Base-by-base conservation (phyloP, 2,329 filamentous ascomycete species). In the Fusarium succisae region DNA sequence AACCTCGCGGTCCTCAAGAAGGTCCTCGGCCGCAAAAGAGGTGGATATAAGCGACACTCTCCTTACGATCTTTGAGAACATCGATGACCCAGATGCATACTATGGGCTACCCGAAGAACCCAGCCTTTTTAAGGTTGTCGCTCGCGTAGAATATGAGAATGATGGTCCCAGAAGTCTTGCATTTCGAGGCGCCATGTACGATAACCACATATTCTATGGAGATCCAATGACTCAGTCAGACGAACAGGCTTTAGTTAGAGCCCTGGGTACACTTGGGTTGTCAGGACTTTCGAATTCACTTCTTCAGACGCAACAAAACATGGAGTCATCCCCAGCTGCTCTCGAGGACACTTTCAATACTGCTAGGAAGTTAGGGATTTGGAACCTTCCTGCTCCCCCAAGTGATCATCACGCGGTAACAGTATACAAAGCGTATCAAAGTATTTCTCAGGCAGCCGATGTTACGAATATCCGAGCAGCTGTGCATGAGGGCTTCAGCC, bases 41-140 rank as follows among this genome's bases (percentile, higher is more conserved):
- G 80, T 86, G 53, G 84, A 91, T 32, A 89, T 93, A 12, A 87
- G 89, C 8, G 90, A 93, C 37, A 86, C 97, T 3, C 85, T 98
- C 18, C 87, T 98, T 50, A 86, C 89, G 2, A 95, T 99, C 6
- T 99, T 96, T 80, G 93, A 94, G 79, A 96, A 94, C 69, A 93
- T 99, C 53, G 95, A 98, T 79, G 97, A 99, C 78, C 96, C 95
- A 4, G 96, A 99, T 81, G 92, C 95, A 2, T 99, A 97, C 81
- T 99, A 99, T 79, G 97, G 96, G 8, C 88, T 98, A 13, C 90
- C 94, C 47, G 93, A 97, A 81, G 90, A 90, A 45, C 89, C 94
- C 12, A 95, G 91, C 65, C 84, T 99, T 22, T 86, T 89, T 22
- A 94, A 92, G 17, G 92, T 98, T 2, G 86, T 98, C 66, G 90